Conservation (phyloP, 305 asterid genomes). For the Fraxinus dipetala region DNA sequence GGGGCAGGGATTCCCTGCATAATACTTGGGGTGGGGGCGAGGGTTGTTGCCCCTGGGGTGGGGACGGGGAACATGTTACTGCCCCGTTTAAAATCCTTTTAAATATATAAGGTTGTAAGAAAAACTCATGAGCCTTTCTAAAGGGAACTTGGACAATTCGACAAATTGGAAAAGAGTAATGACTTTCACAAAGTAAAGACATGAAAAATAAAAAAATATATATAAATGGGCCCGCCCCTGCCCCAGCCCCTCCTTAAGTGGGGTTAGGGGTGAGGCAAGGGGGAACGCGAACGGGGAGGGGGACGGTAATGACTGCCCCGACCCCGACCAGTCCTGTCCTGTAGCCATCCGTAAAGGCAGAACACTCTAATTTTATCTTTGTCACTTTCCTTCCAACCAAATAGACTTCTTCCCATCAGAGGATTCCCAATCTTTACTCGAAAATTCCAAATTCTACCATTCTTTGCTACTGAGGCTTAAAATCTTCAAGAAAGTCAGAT, state of each 20-base stretch:
- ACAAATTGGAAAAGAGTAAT: background rate
- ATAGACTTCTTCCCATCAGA: background rate
- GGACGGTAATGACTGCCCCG: background rate
- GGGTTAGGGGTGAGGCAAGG: background rate
- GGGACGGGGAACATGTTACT: background rate
- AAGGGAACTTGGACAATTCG: background rate
- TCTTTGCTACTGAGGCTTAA: background rate
- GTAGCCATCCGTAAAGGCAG: background rate
- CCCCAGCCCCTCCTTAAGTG: background rate
- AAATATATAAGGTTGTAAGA: background rate
- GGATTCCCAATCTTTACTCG: background rate
- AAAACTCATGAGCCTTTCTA: background rate
- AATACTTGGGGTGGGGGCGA: background rate
- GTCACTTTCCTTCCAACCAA: background rate
- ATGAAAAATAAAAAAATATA: too few relatives aligned
- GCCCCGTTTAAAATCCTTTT: background rate
- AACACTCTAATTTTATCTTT: background rate
- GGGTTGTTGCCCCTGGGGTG: background rate
- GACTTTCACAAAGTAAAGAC: background rate
- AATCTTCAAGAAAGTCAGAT: background rate
- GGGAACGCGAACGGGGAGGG: background rate
- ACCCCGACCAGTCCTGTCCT: background rate
- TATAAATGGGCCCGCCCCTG: background rate
- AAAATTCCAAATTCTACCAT: background rate
- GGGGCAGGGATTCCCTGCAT: background rate